Evolutionary conservation across 805 yeast species (phyloP), one percentile per base, ranked within the genome.

Genomic region (Candida gorgasii): DNA sequence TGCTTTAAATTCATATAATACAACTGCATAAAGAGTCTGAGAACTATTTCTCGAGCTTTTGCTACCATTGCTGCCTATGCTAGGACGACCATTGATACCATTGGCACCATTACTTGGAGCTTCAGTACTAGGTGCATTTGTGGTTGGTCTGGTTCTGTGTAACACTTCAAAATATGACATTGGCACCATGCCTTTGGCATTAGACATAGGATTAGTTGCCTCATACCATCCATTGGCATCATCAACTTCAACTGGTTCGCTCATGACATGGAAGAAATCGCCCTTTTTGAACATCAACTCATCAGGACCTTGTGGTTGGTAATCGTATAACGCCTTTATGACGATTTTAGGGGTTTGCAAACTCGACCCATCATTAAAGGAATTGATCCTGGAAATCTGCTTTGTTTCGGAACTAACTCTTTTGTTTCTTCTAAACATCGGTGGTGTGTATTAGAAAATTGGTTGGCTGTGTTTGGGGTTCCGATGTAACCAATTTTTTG

Each of bases 181-280:
- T 4, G 98, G 98, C 1, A 93, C 98, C 78, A 86, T 78, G 1
- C 99, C 99, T 39, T 78, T 74, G 19, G 76, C 66, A 52, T 84
- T 79, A 24, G 86, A 80, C 36, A 85, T 78, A 11, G 98, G 97
- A 59, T 92, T 89, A 40, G 82, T 80, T 1, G 95, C 97, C 55
- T 88, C 89, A 55, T 80, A 88, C 90, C 96, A 89, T 16, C 80
- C 79, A 29, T 75, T 72, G 16, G 46, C 47, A 26, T 47, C 53
- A 34, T 59, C 62, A 12, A 13, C 20, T 12, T 52, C 58, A 29
- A 54, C 57, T 22, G 56, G 62, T 16, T 57, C 64, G 27, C 49
- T 45, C 14, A 68, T 36, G 2, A 93, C 95, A 57, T 88, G 89
- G 65, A 90, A 88, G 58, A 89, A 90, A 57, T 92, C 97, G 28